Percentiles rank a stretch among this genome's conserved stretches.
These are phyloP conservation scores for Gnetum montanum DNA, from an alignment of 75 land plant species.

Conservation along the genomic window DNA sequence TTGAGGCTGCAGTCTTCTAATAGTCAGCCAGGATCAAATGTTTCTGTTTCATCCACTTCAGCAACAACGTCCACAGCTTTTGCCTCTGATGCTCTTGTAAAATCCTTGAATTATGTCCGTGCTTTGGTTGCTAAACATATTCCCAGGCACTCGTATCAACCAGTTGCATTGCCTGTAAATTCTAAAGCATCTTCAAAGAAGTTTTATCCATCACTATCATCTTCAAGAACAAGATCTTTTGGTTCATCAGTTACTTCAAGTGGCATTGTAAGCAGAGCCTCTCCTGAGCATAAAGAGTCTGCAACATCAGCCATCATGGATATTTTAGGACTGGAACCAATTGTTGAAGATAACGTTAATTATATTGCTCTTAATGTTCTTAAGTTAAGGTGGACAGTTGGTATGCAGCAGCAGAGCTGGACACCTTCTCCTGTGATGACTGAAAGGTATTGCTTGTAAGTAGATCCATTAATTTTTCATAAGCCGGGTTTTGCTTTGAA, in stretches of 20 bases:
- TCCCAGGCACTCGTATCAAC: constrained; percentile 64
- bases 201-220: constrained; percentile 46
- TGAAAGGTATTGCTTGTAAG: constrained; percentile 47
- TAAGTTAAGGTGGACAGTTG: constrained; percentile 78
- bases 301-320: constrained; percentile 25
- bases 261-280: constrained; percentile 21
- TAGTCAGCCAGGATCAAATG: constrained; percentile 19
- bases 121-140: constrained; percentile 74
- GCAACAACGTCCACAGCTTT: constrained; percentile 50
- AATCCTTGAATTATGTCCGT: constrained; percentile 85
- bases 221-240: constrained; percentile 53
- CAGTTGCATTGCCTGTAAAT: constrained; percentile 44
- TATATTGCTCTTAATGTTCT: constrained; percentile 64
- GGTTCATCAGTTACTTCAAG: constrained; percentile 35
- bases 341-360: constrained; percentile 37
- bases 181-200: constrained; percentile 33
- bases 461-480: background rate
- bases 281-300: constrained; percentile 47
- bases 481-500: background rate
- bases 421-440: constrained; percentile 31
- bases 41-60: constrained; percentile 20
- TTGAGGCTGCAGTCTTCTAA: constrained; percentile 37
- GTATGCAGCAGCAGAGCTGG: constrained; percentile 34
- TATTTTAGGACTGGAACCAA: constrained; percentile 23
- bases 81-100: constrained; percentile 81